A percentile compares a stretch with the other conserved stretches of the same genome.
Conservation (phyloP, 2,329 filamentous ascomycete species). For the Diaporthe vexans region DNA sequence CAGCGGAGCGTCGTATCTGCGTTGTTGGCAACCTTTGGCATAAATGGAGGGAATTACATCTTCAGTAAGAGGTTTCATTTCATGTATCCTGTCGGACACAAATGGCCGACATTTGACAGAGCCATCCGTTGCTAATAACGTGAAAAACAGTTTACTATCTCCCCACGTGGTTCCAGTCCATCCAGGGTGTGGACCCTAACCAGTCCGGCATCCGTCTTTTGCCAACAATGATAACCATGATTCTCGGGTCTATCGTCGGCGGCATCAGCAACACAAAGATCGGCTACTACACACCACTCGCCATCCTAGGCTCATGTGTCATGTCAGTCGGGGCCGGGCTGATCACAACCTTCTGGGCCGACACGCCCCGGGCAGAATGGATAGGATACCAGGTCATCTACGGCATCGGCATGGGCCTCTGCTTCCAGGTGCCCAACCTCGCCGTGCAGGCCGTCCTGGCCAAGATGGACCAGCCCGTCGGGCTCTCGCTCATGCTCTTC, state of each 20-base stretch:
- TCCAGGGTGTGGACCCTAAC: conserved; percentile 47
- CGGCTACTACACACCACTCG: conserved; percentile 54
- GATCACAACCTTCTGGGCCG: conserved; percentile 51
- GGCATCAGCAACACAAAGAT: conserved; percentile 46
- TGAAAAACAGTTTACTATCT: conserved; percentile 46
- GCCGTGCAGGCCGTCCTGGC: conserved; percentile 59
- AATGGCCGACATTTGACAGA: neutral
- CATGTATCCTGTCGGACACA: neutral
- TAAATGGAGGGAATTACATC: conserved; percentile 40
- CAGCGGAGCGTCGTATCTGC: conserved; percentile 57
- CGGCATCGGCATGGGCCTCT: conserved; percentile 54
- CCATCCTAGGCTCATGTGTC: conserved; percentile 48
- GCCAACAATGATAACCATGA: conserved; percentile 47
- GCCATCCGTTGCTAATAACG: too few relatives aligned
- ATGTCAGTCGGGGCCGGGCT: conserved; percentile 50
- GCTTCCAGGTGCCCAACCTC: conserved; percentile 53
- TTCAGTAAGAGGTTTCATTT: conserved; percentile 5
- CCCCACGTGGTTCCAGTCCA: conserved; percentile 51
- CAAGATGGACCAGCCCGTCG: conserved; percentile 59
- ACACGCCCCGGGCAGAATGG: conserved; percentile 51
- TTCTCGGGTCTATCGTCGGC: conserved; percentile 44
- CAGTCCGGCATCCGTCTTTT: conserved; percentile 50
- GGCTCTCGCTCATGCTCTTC: conserved; percentile 61
- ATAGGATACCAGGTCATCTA: conserved; percentile 55
- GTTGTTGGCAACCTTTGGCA: conserved; percentile 52